Percentiles rank a stretch among this genome's conserved stretches.
phyloP scores from a whole-genome alignment of 2,329 filamentous ascomycete genomes.

The Clonostachys rosea region DNA sequence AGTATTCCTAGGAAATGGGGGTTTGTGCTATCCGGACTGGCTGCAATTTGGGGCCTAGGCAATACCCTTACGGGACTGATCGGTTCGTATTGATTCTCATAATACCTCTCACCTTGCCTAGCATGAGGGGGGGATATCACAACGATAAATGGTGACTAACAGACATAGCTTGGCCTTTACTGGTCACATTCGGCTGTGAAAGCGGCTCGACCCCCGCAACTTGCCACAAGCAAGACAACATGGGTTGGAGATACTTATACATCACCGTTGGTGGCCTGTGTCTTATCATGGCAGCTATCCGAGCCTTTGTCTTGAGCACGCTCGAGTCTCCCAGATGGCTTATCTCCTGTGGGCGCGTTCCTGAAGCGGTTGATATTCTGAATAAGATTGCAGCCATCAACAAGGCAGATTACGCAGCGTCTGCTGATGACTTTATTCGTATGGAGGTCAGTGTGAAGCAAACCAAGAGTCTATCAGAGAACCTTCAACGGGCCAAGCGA shows the following conservation, averaged over 20 bases:
- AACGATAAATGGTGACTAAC: too few relatives aligned
- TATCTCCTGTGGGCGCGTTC: constrained; percentile 29
- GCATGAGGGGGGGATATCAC: too few relatives aligned
- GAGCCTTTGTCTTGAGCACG: constrained; percentile 30
- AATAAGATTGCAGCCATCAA: constrained; percentile 30
- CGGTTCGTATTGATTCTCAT: constrained; percentile 4
- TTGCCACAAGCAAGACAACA: constrained; percentile 29
- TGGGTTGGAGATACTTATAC: constrained; percentile 36
- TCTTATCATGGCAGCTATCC: constrained; percentile 28
- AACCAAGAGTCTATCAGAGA: too few relatives aligned
- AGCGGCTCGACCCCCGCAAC: constrained; percentile 10
- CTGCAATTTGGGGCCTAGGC: constrained; percentile 9
- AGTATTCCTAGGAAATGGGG: constrained; percentile 8
- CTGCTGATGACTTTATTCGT: constrained; percentile 20
- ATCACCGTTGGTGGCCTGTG: constrained; percentile 31
- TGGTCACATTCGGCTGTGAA: constrained; percentile 10
- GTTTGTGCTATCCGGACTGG: constrained; percentile 9
- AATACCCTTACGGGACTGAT: constrained; percentile 9
- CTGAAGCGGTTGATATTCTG: constrained; percentile 35
- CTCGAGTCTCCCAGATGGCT: constrained; percentile 34
- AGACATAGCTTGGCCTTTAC: constrained; percentile 8
- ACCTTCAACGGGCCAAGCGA: too few relatives aligned
- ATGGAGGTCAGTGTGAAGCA: too few relatives aligned
- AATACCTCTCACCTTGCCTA: background rate
- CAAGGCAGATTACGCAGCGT: constrained; percentile 11